A percentile compares a stretch with the other conserved stretches of the same genome.
Conservation (phyloP, 495 filamentous ascomycete genomes). For the Talaromyces nanjingensis region DNA sequence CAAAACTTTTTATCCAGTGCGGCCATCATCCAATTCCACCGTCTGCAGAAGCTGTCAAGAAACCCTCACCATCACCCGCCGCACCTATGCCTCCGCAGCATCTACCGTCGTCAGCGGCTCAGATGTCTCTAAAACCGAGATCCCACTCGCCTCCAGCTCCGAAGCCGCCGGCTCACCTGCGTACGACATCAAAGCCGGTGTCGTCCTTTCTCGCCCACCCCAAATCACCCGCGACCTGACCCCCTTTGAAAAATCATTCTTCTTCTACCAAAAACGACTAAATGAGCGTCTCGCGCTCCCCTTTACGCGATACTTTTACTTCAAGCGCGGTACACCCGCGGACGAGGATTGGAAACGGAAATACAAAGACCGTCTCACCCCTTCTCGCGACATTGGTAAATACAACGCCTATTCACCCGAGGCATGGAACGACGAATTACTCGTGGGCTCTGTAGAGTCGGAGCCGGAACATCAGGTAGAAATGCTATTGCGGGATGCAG, state of each 20-base stretch:
- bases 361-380: conserved; percentile 61
- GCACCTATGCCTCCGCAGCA: conserved; percentile 39
- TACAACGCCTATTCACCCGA: conserved; percentile 75
- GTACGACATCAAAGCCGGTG: conserved; percentile 67
- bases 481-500: conserved; percentile 68
- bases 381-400: conserved; percentile 75
- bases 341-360: conserved; percentile 91
- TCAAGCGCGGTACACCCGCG: conserved; percentile 79
- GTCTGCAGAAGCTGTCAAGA: conserved; percentile 48
- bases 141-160: conserved; percentile 20
- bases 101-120: conserved; percentile 22
- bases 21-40: conserved; percentile 33
- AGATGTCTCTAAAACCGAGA: conserved; percentile 19
- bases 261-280: conserved; percentile 93
- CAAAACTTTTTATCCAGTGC: conserved; percentile 23
- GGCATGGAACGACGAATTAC: conserved; percentile 88
- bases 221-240: conserved; percentile 76
- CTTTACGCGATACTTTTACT: conserved; percentile 91
- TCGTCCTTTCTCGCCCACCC: conserved; percentile 85
- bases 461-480: conserved; percentile 55
- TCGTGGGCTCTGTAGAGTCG: conserved; percentile 60
- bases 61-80: conserved; percentile 30
- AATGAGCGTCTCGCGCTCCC: conserved; percentile 88
- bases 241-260: conserved; percentile 85
- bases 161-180: conserved; percentile 33